Evolutionary conservation across 2,329 filamentous ascomycete genomes (phyloP).

Genomic region (Chaetomiaceae sp.): DNA sequence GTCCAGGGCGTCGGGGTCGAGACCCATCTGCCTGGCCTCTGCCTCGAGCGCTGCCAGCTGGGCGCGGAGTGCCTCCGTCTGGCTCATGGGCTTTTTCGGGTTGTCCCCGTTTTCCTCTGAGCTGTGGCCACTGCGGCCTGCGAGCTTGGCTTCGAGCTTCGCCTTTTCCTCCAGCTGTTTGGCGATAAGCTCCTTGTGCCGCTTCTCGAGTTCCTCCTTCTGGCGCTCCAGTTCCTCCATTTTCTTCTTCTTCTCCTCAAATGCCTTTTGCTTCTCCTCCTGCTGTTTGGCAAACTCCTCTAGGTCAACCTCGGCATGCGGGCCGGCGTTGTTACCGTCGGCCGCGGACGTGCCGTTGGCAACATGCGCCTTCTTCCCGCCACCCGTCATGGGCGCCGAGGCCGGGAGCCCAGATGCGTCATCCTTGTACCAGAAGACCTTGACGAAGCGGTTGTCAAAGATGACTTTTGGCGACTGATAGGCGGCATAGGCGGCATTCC

Average conservation of each 20-base stretch:
- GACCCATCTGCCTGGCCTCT: slow-evolving; percentile 65
- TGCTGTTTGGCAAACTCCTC: slow-evolving; percentile 67
- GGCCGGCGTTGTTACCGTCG: slow-evolving; percentile 21
- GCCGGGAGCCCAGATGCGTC: slow-evolving; percentile 37
- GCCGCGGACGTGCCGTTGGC: slow-evolving; percentile 6
- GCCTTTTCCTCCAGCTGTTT: slow-evolving; percentile 62
- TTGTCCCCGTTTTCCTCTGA: slow-evolving; percentile 22
- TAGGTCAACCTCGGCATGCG: slow-evolving; percentile 57
- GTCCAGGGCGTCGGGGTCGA: slow-evolving; percentile 54
- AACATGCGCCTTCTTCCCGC: slow-evolving; percentile 28
- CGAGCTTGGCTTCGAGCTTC: slow-evolving; percentile 58
- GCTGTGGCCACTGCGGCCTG: slow-evolving; percentile 28
- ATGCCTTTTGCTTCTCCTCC: slow-evolving; percentile 64
- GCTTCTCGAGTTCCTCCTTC: slow-evolving; percentile 60
- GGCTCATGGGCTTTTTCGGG: slow-evolving; percentile 35
- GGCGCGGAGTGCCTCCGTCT: slow-evolving; percentile 63
- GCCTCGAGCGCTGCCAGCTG: slow-evolving; percentile 69
- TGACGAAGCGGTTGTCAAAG: slow-evolving; percentile 82
- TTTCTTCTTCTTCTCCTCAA: slow-evolving; percentile 62
- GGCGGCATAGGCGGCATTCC: slow-evolving; percentile 63
- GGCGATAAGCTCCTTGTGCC: slow-evolving; percentile 57
- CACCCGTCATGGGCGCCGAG: slow-evolving; percentile 25
- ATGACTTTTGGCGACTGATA: slow-evolving; percentile 75
- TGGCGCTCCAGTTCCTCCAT: slow-evolving; percentile 59
- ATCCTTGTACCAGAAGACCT: slow-evolving; percentile 72